phyloP scores from a whole-genome alignment of 768 basidiomycete species.

The Mycena capillaripes region DNA sequence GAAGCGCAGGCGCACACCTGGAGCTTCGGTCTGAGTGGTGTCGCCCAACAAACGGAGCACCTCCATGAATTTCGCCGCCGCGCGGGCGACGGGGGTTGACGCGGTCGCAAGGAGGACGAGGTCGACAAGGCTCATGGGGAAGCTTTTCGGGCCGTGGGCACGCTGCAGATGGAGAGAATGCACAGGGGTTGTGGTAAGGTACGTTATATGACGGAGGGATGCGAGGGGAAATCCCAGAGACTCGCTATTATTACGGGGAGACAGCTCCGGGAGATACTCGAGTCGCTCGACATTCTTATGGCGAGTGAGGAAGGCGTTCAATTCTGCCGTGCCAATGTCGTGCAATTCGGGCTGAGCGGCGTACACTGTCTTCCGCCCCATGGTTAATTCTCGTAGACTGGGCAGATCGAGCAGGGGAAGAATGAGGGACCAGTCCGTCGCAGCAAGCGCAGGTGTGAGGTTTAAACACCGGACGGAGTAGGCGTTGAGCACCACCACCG shows the following conservation, averaged over 20 bases:
- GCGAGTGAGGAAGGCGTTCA: constrained; percentile 25
- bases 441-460: not conserved
- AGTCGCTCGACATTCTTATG: constrained; percentile 12
- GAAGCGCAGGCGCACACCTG: not conserved
- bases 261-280: constrained; percentile 4
- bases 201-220: not conserved
- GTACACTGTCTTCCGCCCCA: constrained; percentile 7
- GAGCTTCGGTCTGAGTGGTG: too few relatives aligned
- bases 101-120: not conserved
- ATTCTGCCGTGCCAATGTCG: not conserved
- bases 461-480: not conserved
- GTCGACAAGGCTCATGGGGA: not conserved
- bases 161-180: constrained; percentile 21
- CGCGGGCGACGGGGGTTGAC: not conserved
- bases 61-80: not conserved
- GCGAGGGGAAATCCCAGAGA: not conserved
- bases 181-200: constrained; percentile 21
- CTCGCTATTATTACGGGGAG: too few relatives aligned
- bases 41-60: not conserved
- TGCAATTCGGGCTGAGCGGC: not conserved
- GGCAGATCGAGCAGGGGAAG: constrained; percentile 15
- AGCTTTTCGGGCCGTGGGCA: not conserved
- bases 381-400: not conserved
- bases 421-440: not conserved
- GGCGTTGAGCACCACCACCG: constrained; percentile 16